phyloP scores from a whole-genome alignment of 352 stramenopile species.

The Globisporangium spiculum region DNA sequence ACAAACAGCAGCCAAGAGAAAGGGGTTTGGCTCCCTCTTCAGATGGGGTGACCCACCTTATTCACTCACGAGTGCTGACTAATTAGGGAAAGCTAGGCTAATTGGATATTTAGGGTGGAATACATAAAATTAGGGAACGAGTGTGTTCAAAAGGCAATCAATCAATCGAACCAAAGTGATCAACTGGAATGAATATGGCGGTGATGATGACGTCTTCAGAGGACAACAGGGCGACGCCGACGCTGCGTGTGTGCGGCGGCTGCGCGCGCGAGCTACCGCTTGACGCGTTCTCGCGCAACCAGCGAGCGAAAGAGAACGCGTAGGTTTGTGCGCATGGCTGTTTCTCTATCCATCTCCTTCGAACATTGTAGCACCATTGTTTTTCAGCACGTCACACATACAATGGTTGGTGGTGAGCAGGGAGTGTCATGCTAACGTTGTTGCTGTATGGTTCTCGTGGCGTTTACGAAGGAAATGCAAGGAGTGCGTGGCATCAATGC shows the following conservation, averaged over 20 bases:
- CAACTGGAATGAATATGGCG: not conserved
- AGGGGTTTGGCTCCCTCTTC: slow-evolving; percentile 10
- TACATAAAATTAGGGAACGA: not conserved
- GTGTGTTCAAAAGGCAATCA: not conserved
- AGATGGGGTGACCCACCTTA: slow-evolving; percentile 9
- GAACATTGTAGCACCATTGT: not conserved
- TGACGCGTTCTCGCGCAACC: slow-evolving; percentile 45
- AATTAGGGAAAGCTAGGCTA: not conserved
- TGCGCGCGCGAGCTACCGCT: slow-evolving; percentile 24
- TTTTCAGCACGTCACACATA: too few species aligned
- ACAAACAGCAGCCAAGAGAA: not conserved
- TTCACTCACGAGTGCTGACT: not conserved
- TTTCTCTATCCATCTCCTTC: not conserved
- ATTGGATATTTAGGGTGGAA: not conserved
- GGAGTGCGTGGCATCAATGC: slow-evolving; percentile 37
- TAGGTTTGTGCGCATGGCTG: slow-evolving; percentile 27
- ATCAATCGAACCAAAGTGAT: not conserved
- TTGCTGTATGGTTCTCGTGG: not conserved
- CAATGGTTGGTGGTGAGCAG: not conserved
- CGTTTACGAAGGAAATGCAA: slow-evolving; percentile 47
- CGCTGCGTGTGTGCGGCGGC: slow-evolving; percentile 10
- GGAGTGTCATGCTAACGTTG: not conserved
- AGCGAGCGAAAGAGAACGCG: slow-evolving; percentile 40
- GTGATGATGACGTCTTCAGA: not conserved
- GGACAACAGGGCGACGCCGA: not conserved